Evolutionary conservation across 495 filamentous ascomycete species (phyloP).

Genomic region (Staphylotrichum tortipilum): DNA sequence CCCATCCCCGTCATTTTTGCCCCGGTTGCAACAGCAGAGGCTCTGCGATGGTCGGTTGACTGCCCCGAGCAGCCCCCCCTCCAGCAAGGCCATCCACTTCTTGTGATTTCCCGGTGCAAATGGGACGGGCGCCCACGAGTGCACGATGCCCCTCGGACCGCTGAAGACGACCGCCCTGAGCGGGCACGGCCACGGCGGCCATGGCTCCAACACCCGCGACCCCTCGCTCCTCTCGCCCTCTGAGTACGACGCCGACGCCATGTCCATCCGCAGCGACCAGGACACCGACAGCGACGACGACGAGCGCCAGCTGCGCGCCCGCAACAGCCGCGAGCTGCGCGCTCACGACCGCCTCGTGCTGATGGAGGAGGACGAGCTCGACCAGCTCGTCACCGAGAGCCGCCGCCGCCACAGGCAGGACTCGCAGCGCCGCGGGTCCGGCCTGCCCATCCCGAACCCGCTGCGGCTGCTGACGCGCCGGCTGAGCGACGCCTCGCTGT

Average conservation of each 20-base stretch:
- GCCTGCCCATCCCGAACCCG: slow-evolving; percentile 38
- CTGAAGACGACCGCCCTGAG: slow-evolving; percentile 18
- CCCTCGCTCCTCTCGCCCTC: slow-evolving; percentile 51
- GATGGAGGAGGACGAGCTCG: slow-evolving; percentile 81
- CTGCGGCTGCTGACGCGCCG: slow-evolving; percentile 31
- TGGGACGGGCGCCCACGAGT: neutral
- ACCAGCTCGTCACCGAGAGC: slow-evolving; percentile 57
- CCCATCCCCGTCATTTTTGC: neutral
- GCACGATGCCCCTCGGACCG: slow-evolving; percentile 17
- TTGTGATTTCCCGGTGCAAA: neutral
- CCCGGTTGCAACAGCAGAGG: no score
- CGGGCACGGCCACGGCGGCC: no score
- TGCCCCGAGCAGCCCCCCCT: no score
- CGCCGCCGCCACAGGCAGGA: slow-evolving; percentile 38
- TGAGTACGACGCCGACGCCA: slow-evolving; percentile 59
- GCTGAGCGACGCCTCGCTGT: slow-evolving; percentile 23
- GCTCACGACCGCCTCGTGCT: slow-evolving; percentile 68
- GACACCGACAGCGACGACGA: slow-evolving; percentile 74
- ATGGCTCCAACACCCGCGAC: no score
- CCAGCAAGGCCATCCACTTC: no score
- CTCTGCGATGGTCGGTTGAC: slow-evolving; percentile 5
- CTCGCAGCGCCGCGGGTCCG: slow-evolving; percentile 40
- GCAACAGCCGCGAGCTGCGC: slow-evolving; percentile 62
- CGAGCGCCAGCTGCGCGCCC: slow-evolving; percentile 50
- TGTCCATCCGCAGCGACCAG: slow-evolving; percentile 60